These are phyloP conservation scores for Plantago coronopus DNA, from an alignment of 305 asterid genomes.

Conservation along the genomic window DNA sequence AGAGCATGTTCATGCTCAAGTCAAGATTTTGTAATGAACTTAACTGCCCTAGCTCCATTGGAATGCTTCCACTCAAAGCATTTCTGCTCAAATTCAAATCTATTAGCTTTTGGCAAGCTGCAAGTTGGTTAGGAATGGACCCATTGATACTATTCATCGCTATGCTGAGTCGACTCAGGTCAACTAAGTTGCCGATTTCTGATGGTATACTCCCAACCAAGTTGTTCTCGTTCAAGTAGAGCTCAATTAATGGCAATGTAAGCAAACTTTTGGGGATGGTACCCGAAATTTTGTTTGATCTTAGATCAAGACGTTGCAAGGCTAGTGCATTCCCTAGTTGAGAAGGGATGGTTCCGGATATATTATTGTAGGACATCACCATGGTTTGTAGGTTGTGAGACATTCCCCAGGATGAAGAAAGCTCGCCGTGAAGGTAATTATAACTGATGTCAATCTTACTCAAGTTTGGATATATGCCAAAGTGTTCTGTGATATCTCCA, in stretches of 20 bases:
- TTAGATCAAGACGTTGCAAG: conserved; percentile 21
- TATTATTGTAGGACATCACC: conserved; percentile 24
- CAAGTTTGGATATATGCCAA: conserved; percentile 24
- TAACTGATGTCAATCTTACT: conserved; percentile 14
- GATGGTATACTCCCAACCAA: conserved; percentile 27
- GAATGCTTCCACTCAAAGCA: conserved; percentile 20
- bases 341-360: conserved; percentile 32
- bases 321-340: conserved; percentile 28
- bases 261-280: conserved; percentile 28
- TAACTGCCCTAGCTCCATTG: conserved; percentile 20
- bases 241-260: conserved; percentile 12
- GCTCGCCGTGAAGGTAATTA: conserved; percentile 28
- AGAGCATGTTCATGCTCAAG: conserved; percentile 30
- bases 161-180: conserved; percentile 21
- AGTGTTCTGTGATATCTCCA: conserved; percentile 22
- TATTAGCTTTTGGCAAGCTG: conserved; percentile 6
- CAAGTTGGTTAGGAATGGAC: conserved; percentile 25
- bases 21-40: conserved; percentile 23
- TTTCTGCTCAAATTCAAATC: conserved; percentile 31
- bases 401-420: conserved; percentile 26
- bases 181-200: conserved; percentile 20
- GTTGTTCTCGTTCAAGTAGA: conserved; percentile 25
- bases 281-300: conserved; percentile 27
- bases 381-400: conserved; percentile 15
- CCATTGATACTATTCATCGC: conserved; percentile 25